Evolutionary conservation across 805 yeast genomes (phyloP), one percentile per base, ranked within the genome.

Genomic region (Pichia phayaonensis): DNA sequence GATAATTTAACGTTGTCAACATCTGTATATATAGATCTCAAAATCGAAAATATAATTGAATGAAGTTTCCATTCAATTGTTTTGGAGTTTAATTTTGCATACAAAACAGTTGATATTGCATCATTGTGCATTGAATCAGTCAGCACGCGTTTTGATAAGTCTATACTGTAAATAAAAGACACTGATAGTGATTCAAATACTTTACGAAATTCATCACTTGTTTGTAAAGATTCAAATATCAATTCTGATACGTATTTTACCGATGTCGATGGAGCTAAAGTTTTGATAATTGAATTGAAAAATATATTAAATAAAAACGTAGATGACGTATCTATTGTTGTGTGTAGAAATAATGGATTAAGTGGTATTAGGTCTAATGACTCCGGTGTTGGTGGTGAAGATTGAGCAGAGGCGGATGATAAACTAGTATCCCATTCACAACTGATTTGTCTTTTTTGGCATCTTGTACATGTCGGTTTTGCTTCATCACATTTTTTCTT

Each of bases 361-460:
- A 39, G 11, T 8, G 13, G 41, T 39, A 18, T 39, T 39, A 15
- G 21, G 21, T 40, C 26, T 23, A 26, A 26, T 7, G 27, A 26
- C 10, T 26, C 27, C 10, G 27, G 10, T 7, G 27, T 26, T 26
- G 27, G 27, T 6, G 27, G 6, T 26, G 27, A 10, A 26, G 10
- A 10, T 26, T 7, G 10, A 16, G 10, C 15, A 8, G 18, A 34
- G 4, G 38, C 12, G 38, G 15, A n/a, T 16, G 23, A 5, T 42
- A n/a, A 26, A 24, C 26, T 12, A 39, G 22, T 29, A 15, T 24
- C 23, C 47, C 47, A 54, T 16, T 54, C 54, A 49, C 73, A 69
- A 22, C 44, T 49, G n/a, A 57, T 52, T 18, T 27, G 15, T 23
- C 23, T 21, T 6, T 24, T 45, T 6, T 16, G 3, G 21, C 54